Conservation (phyloP, 1,139 yeast genomes). For the Magnusiomyces suaveolens region DNA sequence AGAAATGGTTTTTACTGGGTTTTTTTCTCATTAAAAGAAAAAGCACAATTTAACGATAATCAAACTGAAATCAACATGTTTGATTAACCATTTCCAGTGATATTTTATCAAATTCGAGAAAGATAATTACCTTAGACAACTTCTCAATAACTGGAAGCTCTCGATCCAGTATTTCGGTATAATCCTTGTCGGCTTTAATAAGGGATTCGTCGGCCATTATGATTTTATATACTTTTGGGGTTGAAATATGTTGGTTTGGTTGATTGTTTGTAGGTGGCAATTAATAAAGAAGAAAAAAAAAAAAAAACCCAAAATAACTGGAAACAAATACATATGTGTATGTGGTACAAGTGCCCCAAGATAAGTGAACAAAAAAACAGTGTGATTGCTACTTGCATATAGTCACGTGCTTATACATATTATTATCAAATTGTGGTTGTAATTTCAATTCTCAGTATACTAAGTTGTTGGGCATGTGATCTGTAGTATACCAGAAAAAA, state of each 20-base stretch:
- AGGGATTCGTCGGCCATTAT: conserved; percentile 87
- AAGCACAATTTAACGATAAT: background rate
- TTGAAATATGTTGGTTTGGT: background rate
- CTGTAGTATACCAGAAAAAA: too few relatives aligned
- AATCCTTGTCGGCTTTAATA: conserved; percentile 89
- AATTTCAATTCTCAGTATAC: too few relatives aligned
- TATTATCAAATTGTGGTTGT: too few relatives aligned
- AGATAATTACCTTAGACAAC: conserved; percentile 36
- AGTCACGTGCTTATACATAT: too few relatives aligned
- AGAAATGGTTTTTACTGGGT: background rate
- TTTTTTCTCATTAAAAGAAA: background rate
- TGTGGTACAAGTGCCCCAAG: too few relatives aligned
- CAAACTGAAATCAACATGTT: background rate
- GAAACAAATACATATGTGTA: background rate
- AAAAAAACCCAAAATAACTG: background rate
- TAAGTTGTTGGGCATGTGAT: too few relatives aligned
- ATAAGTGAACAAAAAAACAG: too few relatives aligned
- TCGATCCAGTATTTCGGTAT: conserved; percentile 68
- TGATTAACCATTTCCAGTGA: background rate
- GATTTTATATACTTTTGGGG: background rate
- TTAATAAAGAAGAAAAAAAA: background rate
- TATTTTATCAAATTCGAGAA: conserved; percentile 14
- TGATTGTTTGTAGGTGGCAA: background rate
- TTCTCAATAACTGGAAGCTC: conserved; percentile 75
- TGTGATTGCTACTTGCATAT: too few relatives aligned